Evolutionary conservation across 169 alveolate species (phyloP).

Genomic region (Plasmodium adleri): DNA sequence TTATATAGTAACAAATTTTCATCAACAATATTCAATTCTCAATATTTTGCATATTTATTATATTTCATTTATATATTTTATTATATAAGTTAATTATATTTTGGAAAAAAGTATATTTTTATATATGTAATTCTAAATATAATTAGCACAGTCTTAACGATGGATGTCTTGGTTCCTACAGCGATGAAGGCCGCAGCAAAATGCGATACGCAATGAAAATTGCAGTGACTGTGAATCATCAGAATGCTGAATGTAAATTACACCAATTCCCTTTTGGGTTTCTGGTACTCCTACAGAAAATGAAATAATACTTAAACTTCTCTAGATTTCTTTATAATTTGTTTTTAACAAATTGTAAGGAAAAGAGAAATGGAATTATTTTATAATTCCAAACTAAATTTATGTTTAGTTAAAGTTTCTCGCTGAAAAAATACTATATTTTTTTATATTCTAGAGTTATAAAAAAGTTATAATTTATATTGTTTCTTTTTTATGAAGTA

Average conservation of each 20-base stretch:
- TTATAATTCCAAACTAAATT: not conserved
- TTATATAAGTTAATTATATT: not conserved
- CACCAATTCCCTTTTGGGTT: not conserved
- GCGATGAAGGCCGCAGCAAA: conserved; percentile 78
- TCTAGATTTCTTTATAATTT: too few species aligned
- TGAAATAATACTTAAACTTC: not conserved
- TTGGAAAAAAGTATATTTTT: not conserved
- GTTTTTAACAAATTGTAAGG: not conserved
- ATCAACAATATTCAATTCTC: too few species aligned
- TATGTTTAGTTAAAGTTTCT: too few species aligned
- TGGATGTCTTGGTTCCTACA: conserved; percentile 77
- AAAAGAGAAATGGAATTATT: not conserved
- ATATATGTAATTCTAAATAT: not conserved
- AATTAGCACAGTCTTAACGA: conserved; percentile 42
- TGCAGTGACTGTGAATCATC: conserved; percentile 75
- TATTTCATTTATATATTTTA: not conserved
- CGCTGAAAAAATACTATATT: too few species aligned
- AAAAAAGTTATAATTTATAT: not conserved
- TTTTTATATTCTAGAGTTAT: too few species aligned
- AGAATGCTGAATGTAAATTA: conserved; percentile 73
- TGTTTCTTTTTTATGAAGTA: not conserved
- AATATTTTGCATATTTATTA: too few species aligned
- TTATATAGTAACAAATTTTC: too few species aligned
- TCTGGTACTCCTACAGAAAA: not conserved
- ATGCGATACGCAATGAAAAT: conserved; percentile 68